Percentiles rank a stretch among this genome's conserved stretches.
Evolutionary conservation across 2,329 filamentous ascomycete species (phyloP).

Genomic region (Atkinsonella hypoxylon): DNA sequence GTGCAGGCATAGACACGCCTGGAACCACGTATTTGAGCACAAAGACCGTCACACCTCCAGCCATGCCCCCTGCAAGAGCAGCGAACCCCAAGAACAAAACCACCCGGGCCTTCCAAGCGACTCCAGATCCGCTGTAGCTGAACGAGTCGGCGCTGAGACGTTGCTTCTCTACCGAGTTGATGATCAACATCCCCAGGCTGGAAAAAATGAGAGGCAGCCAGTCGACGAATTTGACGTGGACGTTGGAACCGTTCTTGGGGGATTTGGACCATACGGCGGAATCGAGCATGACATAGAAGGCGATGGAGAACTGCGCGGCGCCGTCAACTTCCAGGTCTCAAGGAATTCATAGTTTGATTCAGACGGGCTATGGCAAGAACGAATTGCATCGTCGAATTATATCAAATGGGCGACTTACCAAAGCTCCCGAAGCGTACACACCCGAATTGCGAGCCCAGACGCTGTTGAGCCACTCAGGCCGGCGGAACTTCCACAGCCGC

Average conservation of each 20-base stretch:
- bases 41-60: conserved; percentile 55
- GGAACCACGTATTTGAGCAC: conserved; percentile 53
- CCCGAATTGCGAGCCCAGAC: conserved; percentile 51
- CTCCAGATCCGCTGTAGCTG: conserved; percentile 48
- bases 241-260: conserved; percentile 42
- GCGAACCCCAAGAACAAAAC: conserved; percentile 58
- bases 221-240: conserved; percentile 55
- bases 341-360: too few species aligned
- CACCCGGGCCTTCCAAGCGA: conserved; percentile 57
- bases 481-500: conserved; percentile 54
- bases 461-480: conserved; percentile 56
- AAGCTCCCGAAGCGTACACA: conserved; percentile 48
- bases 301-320: conserved; percentile 47
- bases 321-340: background rate
- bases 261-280: conserved; percentile 56
- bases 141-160: conserved; percentile 52
- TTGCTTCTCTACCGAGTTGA: conserved; percentile 58
- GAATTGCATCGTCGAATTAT: background rate
- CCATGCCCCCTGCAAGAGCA: conserved; percentile 53
- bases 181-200: conserved; percentile 56
- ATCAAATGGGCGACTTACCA: conserved; percentile 34
- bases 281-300: conserved; percentile 58
- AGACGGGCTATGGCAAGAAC: background rate
- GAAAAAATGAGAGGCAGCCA: conserved; percentile 59
- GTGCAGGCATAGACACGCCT: conserved; percentile 44